Percentiles rank a stretch among this genome's conserved stretches.
Conservation (phyloP, 306 rosid genomes). For the Malus domestica region ASM211411v1 NC_041791.1:35396001-35396500, state of each 20-base stretch:
- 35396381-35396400: not conserved
- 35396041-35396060: conserved; percentile 80
- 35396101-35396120: not conserved
- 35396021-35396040: conserved; percentile 77
- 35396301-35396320: no score
- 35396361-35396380: no score
- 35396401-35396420: no score
- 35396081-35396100: conserved; percentile 1
- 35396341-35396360: no score
- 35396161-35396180: conserved; percentile 37
- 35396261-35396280: conserved; percentile 37
- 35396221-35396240: conserved; percentile 87
- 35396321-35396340: no score
- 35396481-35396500: not conserved
- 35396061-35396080: not conserved
- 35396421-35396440: not conserved
- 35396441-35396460: not conserved
- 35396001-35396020: conserved; percentile 96
- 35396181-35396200: conserved; percentile 47
- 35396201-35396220: conserved; percentile 63
- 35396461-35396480: not conserved
- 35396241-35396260: conserved; percentile 60
- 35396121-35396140: not conserved
- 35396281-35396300: not conserved
- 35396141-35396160: not conserved